A percentile compares a stretch with the other conserved stretches of the same genome.
Evolutionary conservation across 179 eudicot species (phyloP).

Genomic region (Sideroxylon spinosum): DNA sequence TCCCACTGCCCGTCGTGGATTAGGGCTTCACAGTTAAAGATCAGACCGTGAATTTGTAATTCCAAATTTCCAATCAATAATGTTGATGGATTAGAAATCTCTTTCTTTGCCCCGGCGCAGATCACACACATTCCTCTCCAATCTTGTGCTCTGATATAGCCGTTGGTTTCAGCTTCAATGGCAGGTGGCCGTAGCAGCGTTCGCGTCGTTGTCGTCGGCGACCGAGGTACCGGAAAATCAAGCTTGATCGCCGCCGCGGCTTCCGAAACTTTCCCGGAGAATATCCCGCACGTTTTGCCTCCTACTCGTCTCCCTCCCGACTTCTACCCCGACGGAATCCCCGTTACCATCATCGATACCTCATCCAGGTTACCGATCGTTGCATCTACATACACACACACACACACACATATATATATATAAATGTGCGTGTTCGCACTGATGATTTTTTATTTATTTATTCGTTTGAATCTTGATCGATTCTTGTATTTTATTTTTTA

Average conservation of each 20-base stretch:
- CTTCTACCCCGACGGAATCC: constrained; percentile 73
- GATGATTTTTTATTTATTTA: no score
- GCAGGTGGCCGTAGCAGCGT: constrained; percentile 39
- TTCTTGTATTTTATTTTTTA: background rate
- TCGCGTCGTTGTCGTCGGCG: constrained; percentile 86
- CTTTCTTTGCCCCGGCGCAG: background rate
- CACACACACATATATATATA: background rate
- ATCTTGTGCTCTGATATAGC: background rate
- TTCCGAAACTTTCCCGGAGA: constrained; percentile 52
- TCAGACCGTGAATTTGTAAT: background rate
- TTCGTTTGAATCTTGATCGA: background rate
- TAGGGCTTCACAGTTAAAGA: background rate
- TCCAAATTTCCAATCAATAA: background rate
- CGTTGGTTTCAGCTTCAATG: constrained; percentile 19
- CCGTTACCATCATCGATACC: constrained; percentile 72
- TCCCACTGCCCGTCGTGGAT: no score
- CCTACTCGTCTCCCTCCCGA: constrained; percentile 85
- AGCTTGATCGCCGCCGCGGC: constrained; percentile 84
- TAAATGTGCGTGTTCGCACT: no score
- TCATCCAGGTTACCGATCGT: constrained; percentile 51
- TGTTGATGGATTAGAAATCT: no score
- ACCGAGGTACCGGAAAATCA: constrained; percentile 80
- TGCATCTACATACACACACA: background rate
- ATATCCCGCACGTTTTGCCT: constrained; percentile 60
- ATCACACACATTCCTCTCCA: background rate